These are phyloP conservation scores for Trifolium subterraneum DNA, from an alignment of 306 rosid species.

Conservation along the genomic window DNA sequence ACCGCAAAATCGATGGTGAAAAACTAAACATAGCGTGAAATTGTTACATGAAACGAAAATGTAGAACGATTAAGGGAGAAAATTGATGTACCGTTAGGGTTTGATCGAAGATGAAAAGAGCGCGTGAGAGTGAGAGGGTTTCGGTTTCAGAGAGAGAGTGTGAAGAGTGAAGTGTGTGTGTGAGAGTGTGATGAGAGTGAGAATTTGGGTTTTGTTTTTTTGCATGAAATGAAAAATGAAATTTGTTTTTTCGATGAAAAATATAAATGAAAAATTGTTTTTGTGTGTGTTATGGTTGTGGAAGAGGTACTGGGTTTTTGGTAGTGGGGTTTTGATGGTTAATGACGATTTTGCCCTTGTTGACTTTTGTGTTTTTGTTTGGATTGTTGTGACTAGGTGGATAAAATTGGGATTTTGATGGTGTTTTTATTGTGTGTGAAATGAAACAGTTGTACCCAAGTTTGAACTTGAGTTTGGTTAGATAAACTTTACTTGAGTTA, in stretches of 20 bases:
- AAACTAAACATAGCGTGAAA: background rate
- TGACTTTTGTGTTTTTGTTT: background rate
- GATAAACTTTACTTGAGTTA: background rate
- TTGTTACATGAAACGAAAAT: background rate
- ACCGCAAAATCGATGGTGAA: background rate
- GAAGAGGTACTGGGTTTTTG: conserved; percentile 4
- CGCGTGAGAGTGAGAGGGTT: background rate
- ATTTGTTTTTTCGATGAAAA: background rate
- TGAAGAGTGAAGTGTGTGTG: background rate
- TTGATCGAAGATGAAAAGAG: background rate
- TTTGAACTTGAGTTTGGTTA: background rate
- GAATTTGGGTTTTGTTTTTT: background rate
- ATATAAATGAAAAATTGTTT: background rate
- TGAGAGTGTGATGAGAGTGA: background rate
- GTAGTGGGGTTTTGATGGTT: background rate
- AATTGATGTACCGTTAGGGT: background rate
- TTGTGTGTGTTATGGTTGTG: background rate
- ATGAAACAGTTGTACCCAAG: background rate
- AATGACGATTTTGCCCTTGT: background rate
- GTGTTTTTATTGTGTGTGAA: background rate
- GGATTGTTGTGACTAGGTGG: background rate
- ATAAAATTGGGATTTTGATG: background rate
- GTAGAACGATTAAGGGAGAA: background rate
- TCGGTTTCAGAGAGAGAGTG: background rate
- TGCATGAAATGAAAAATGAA: background rate